Base-by-base conservation (phyloP, 176 grass and related monocot species). In the Ensete glaucum region DNA sequence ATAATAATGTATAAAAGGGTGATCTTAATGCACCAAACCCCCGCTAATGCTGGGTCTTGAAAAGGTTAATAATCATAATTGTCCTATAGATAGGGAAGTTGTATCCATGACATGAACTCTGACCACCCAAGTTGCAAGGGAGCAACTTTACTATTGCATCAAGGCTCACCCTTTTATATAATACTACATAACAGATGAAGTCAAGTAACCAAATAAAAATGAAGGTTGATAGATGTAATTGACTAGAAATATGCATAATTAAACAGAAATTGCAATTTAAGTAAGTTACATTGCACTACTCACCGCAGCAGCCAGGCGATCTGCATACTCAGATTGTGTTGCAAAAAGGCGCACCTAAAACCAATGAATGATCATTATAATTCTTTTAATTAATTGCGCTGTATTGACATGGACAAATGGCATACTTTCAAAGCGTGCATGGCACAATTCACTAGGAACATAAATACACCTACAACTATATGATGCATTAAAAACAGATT, bases 321-420 rank as follows among this genome's bases (percentile, higher is more conserved):
- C 94, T 11, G 90, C 94, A 54, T 93, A 87, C 9, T 89, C 81
- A 59, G 90, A 93, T 72, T 98, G 94, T 2, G 90, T 83, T 48
- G 54, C 76, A 9, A 98, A 98, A 11, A 98, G 94, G 72, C 90
- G 88, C 51, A 93, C 82, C 94, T 98, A 79, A 53, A 82, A 13
- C 24, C 17, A 79, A 53, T 52, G 13, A 68, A 72, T 56, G 62
- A 62, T 60, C 20, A 53, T 64, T 53, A 66, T 53, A 11, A n/a
- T 48, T 72, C 2, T 50, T 48, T 2, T 14, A 60, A 17, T 19
- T n/a, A 34, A 34, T 67, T 11, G 11, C 13, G 43, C 34, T 43
- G 0, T 8, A 67, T 8, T 34, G 10, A 15, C 13, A 17, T 29
- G 64, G 27, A 34, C 24, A 67, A 29, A 12, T 9, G 24, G 26